Base-by-base conservation (phyloP, 116 monocot genomes). In the Zostera marina region DNA sequence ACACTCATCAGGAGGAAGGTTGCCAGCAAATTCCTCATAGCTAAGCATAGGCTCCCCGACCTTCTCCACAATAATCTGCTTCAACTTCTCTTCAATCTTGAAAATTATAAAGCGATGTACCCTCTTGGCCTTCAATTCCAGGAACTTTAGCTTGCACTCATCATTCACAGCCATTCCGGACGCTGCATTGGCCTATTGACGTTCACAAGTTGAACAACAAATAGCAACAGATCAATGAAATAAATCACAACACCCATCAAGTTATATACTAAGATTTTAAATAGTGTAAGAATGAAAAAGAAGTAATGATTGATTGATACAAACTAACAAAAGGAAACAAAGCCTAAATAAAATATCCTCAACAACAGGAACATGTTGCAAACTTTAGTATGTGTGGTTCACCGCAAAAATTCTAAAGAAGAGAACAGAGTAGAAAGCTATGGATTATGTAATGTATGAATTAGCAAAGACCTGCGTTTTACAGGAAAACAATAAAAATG, bases 121-220 rank as follows among this genome's bases (percentile, higher is more conserved):
- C 25, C 54, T 55, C 54, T 24, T 22, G 22, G 26, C 14, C 54
- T 32, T 32, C 54, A 86, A 55, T 22, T 81, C 86, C 46, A 75
- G 44, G 38, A 86, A 86, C 63, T 81, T 86, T 43, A 81, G 62
- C 65, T 80, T 80, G 67, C 85, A 85, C 2, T 85, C 77, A 60
- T 85, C 85, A 59, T 74, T 68, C 61, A 80, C 80, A 42, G 85
- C 85, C 72, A 85, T 80, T 12, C 85, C 85, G 3, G 85, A 85
- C 14, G 73, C 74, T 11, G 81, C 72, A 22, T 86, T 86, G 12
- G 86, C 86, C 85, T 84, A 61, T 32, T 56, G 55, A 7, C 11
- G 20, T 2, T 7, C 15, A 17, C 20, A 49, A 49, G 8, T 7
- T 14, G 9, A 49, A 5, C 8, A 17, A 49, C 4, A 17, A 15